phyloP scores from a whole-genome alignment of 768 basidiomycete species.

The Podaxis sp. region DNA sequence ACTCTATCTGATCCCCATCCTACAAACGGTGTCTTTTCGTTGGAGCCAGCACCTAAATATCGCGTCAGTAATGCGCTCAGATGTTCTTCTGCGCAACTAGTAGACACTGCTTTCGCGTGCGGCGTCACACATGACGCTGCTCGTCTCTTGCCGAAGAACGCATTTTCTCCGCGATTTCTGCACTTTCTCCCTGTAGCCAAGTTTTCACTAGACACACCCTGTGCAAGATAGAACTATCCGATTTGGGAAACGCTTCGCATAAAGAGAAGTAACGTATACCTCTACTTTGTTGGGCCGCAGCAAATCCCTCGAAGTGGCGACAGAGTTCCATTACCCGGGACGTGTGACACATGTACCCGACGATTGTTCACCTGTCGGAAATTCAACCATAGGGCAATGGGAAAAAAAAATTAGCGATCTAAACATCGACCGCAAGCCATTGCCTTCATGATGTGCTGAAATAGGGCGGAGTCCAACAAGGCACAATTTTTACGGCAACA shows the following conservation, averaged over 20 bases:
- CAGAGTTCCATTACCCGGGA: background rate
- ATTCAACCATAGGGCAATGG: background rate
- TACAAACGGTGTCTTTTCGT: too few species aligned
- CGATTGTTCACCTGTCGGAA: background rate
- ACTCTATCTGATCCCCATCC: too few species aligned
- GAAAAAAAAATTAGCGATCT: background rate
- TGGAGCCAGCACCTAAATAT: too few species aligned
- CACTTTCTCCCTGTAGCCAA: too few species aligned
- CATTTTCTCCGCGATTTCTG: too few species aligned
- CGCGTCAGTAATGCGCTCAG: too few species aligned
- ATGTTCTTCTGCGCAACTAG: too few species aligned
- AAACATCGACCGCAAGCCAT: background rate
- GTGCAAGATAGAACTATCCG: background rate
- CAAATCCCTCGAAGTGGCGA: background rate
- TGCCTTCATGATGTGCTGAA: background rate
- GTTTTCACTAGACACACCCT: too few species aligned
- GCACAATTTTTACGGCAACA: background rate
- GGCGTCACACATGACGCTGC: too few species aligned
- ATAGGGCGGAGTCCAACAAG: too few species aligned
- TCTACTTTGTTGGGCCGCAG: background rate
- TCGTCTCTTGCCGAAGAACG: too few species aligned
- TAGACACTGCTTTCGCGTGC: too few species aligned
- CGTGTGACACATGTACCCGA: background rate
- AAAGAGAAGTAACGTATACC: background rate
- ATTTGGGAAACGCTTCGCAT: background rate